phyloP scores from a whole-genome alignment of 1,284 basidiomycete genomes.

The Xerocomus amazonicus region DNA sequence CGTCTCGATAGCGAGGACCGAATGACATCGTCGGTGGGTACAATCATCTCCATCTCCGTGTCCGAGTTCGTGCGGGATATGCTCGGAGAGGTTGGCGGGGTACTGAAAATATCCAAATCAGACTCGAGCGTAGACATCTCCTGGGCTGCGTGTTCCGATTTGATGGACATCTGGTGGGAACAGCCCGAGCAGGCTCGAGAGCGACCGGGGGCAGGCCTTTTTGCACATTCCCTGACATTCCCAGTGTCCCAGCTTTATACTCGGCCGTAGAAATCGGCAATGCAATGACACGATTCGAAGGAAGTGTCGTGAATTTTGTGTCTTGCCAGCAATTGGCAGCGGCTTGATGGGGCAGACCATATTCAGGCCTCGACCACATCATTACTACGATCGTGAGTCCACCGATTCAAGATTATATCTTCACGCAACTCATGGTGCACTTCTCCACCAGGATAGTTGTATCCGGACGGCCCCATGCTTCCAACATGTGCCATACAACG shows the following conservation, averaged over 20 bases:
- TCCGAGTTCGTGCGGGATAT: slow-evolving; percentile 25
- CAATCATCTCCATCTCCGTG: slow-evolving; percentile 15
- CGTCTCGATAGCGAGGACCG: slow-evolving; percentile 47
- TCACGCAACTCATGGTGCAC: slow-evolving; percentile 1
- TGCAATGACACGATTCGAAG: too few species aligned
- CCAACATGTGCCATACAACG: slow-evolving; percentile 16
- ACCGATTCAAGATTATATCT: neutral
- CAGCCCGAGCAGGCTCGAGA: slow-evolving; percentile 9
- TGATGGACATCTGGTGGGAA: slow-evolving; percentile 9
- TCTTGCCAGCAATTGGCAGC: slow-evolving; percentile 13
- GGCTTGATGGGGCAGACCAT: slow-evolving; percentile 19
- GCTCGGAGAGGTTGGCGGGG: slow-evolving; percentile 57
- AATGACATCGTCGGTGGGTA: slow-evolving; percentile 28
- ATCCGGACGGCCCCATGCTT: slow-evolving; percentile 16
- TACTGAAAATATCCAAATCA: slow-evolving; percentile 51
- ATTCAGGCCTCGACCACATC: slow-evolving; percentile 21
- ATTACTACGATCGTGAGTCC: slow-evolving; percentile 16
- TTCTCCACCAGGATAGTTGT: slow-evolving; percentile 17
- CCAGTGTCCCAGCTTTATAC: slow-evolving; percentile 26
- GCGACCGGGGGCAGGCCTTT: slow-evolving; percentile 9
- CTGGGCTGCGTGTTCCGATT: slow-evolving; percentile 5
- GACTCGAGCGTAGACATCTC: slow-evolving; percentile 22
- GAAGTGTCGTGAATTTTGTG: slow-evolving; percentile 19
- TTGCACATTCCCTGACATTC: slow-evolving; percentile 3
- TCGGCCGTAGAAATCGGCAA: neutral